A percentile compares a stretch with the other conserved stretches of the same genome.
phyloP scores from a whole-genome alignment of 108 stramenopile species.

The Cyclotella choctawhatcheeana region DNA sequence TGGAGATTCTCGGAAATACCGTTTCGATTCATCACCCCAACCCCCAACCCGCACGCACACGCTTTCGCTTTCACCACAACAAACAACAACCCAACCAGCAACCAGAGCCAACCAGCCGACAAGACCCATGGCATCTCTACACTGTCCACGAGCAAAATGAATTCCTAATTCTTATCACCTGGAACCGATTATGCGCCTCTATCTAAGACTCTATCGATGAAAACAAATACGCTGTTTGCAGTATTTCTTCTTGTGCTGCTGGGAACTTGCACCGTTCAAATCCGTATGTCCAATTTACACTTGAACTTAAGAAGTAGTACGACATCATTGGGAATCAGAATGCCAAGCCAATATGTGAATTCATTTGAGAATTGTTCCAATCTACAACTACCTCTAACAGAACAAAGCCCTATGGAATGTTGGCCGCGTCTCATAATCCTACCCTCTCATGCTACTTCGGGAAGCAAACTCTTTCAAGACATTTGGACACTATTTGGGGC shows the following conservation, averaged over 20 bases:
- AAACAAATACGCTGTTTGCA: neutral
- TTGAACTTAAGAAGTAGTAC: no score
- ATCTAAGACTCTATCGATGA: no score
- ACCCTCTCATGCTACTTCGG: slow-evolving; percentile 2
- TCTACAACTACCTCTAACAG: neutral
- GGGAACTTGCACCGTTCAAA: neutral
- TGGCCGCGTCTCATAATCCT: slow-evolving; percentile 22
- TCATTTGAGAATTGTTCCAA: slow-evolving; percentile 2
- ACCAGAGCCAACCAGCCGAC: no score
- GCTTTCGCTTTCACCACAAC: no score
- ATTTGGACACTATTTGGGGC: neutral
- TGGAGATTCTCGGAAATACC: no score
- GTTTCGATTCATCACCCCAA: no score
- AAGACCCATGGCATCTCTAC: no score
- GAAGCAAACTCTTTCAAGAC: neutral
- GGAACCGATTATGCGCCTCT: no score
- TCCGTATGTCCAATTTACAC: neutral
- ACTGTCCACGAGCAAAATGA: no score
- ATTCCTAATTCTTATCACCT: no score
- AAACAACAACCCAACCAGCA: no score
- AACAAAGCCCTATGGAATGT: slow-evolving; percentile 10
- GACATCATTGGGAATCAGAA: neutral
- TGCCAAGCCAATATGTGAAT: neutral
- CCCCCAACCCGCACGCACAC: no score
- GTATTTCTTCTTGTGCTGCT: neutral